Base-by-base conservation (phyloP, 2,329 filamentous ascomycete genomes). In the Penicillium sp. region DNA sequence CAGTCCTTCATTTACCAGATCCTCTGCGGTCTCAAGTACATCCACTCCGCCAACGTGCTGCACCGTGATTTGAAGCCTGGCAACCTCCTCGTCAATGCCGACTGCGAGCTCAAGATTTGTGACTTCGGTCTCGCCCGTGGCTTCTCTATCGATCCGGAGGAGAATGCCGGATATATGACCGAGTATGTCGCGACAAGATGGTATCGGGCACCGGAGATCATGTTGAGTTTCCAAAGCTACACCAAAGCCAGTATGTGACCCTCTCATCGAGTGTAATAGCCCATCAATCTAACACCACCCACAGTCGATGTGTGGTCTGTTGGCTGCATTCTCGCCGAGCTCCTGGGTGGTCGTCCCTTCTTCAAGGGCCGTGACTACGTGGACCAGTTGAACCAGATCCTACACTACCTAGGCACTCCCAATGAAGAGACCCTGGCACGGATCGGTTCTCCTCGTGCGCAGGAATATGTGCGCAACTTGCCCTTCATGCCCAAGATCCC, bases 1-100 rank as follows among this genome's bases (percentile, higher is more conserved):
- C 93, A 98, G 74, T 97, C 93, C 42, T 98, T 98, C 75, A 96
- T 98, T 74, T 98, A 98, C 77, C 93, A 98, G 78, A 98, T 98
- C 59, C 85, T 98, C 5, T 97, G 93, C 69, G 93, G 93, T 55
- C 79, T 98, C 60, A 98, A 98, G 77, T 98, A 97, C 72, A 97
- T 98, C 57, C 93, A 98, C 77, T 97, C 91, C 18, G 93, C 93
- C 59, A 97, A 97, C 64, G 93, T 98, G 42, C 78, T 98, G 57
- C 93, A 98, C 70, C 86, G 93, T 68, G 93, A 98, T 69, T 73
- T 98, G 66, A 98, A 98, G 75, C 93, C 93, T 28, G 93, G 93
- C 48, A 98, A 98, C 69, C 73, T 98, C 64, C 82, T 98, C 35
- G 93, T 98, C 67, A 98, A 98, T 66, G 93, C 93, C 72, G 93